Evolutionary conservation across 2,329 filamentous ascomycete genomes (phyloP).

Genomic region (Aspergillus bombycis): DNA sequence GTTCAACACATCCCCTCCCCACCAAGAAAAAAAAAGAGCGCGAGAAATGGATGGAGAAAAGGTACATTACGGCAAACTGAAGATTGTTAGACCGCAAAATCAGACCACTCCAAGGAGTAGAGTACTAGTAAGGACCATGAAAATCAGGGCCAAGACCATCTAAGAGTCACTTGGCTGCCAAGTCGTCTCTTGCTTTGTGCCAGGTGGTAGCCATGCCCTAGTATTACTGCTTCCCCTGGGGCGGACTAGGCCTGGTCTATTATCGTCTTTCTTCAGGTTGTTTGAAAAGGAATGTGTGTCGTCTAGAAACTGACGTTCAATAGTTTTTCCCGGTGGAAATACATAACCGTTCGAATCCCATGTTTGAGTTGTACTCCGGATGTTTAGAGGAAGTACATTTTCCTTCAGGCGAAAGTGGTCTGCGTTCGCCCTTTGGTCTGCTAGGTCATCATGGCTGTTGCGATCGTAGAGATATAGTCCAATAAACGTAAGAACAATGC

Average conservation of each 20-base stretch:
- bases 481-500: constrained; percentile 85
- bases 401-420: constrained; percentile 65
- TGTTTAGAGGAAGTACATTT: constrained; percentile 68
- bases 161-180: constrained; percentile 63
- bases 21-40: neutral
- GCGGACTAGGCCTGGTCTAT: constrained; percentile 48
- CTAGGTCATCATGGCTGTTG: constrained; percentile 83
- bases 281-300: constrained; percentile 22
- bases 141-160: constrained; percentile 23
- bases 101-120: neutral
- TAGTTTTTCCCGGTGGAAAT: constrained; percentile 32
- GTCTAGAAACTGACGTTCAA: constrained; percentile 24
- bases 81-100: neutral
- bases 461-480: constrained; percentile 96
- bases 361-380: constrained; percentile 38
- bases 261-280: constrained; percentile 47
- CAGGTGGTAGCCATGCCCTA: constrained; percentile 69
- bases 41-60: neutral
- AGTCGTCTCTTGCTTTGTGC: constrained; percentile 83
- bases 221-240: constrained; percentile 44
- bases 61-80: neutral
- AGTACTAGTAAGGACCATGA: neutral
- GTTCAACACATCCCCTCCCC: neutral
- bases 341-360: constrained; percentile 43
- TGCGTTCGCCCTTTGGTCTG: constrained; percentile 73